Evolutionary conservation across 2,329 filamentous ascomycete species (phyloP).

Genomic region (Ophiocordyceps robertsii): DNA sequence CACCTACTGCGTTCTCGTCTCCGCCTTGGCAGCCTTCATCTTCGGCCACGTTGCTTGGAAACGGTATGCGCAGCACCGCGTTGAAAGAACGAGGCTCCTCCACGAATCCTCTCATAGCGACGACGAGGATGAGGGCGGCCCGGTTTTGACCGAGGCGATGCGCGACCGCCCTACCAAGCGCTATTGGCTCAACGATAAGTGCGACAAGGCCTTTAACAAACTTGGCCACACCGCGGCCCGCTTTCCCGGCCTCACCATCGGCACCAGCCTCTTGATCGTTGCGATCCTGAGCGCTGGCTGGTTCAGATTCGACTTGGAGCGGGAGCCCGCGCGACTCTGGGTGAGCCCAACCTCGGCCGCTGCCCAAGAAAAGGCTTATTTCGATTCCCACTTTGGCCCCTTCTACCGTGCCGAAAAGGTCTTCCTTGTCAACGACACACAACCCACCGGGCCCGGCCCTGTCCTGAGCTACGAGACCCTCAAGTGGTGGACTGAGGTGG

Average conservation of each 20-base stretch:
- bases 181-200: slow-evolving; percentile 73
- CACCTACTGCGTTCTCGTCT: slow-evolving; percentile 64
- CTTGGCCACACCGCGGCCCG: slow-evolving; percentile 70
- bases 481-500: slow-evolving; percentile 86
- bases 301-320: slow-evolving; percentile 81
- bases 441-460: slow-evolving; percentile 48
- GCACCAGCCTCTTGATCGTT: slow-evolving; percentile 60
- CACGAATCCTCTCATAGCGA: slow-evolving; percentile 77
- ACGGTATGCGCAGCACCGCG: slow-evolving; percentile 59
- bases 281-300: slow-evolving; percentile 73
- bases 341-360: slow-evolving; percentile 89
- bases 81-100: slow-evolving; percentile 72
- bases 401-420: slow-evolving; percentile 92
- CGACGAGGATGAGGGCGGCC: slow-evolving; percentile 84
- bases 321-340: slow-evolving; percentile 83
- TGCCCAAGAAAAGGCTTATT: slow-evolving; percentile 86
- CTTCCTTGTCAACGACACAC: slow-evolving; percentile 83
- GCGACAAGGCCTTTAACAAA: slow-evolving; percentile 66
- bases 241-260: slow-evolving; percentile 76
- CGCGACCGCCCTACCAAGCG: slow-evolving; percentile 65
- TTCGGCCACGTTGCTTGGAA: slow-evolving; percentile 65
- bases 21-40: slow-evolving; percentile 50
- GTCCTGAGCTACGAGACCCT: slow-evolving; percentile 83
- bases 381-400: slow-evolving; percentile 83
- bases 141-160: slow-evolving; percentile 59